Evolutionary conservation across 1,284 basidiomycete species (phyloP).

Genomic region (Pseudozyma thailandica): DNA sequence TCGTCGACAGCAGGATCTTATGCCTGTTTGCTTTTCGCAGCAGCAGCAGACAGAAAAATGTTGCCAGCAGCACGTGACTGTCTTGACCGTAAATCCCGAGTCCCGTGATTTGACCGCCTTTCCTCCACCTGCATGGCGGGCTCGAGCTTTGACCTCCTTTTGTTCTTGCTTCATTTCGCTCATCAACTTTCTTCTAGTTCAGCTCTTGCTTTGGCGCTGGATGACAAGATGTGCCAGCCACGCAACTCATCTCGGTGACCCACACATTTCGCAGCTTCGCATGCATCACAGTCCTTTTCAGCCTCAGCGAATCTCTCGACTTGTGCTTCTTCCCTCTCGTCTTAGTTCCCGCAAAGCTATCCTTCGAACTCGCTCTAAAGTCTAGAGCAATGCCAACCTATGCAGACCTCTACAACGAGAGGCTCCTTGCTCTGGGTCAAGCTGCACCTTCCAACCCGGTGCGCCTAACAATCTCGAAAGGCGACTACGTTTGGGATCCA

Average conservation of each 20-base stretch:
- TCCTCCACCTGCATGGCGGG: background rate
- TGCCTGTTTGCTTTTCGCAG: background rate
- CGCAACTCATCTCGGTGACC: no score
- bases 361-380: no score
- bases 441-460: slow-evolving; percentile 37
- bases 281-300: no score
- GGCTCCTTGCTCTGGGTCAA: slow-evolving; percentile 23
- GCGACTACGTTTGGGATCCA: slow-evolving; percentile 42
- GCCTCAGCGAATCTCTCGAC: no score
- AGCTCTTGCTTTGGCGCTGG: no score
- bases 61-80: slow-evolving; percentile 19
- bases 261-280: no score
- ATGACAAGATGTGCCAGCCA: no score
- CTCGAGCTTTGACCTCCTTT: background rate
- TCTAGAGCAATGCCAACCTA: slow-evolving; percentile 49
- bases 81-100: background rate
- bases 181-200: background rate
- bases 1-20: slow-evolving; percentile 5
- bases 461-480: slow-evolving; percentile 47
- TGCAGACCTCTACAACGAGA: slow-evolving; percentile 46
- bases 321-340: no score
- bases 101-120: background rate
- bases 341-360: no score
- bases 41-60: background rate
- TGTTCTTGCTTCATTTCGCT: background rate